Base-by-base conservation (phyloP, 306 rosid genomes). In the Pterocarpus macrocarpus region DNA sequence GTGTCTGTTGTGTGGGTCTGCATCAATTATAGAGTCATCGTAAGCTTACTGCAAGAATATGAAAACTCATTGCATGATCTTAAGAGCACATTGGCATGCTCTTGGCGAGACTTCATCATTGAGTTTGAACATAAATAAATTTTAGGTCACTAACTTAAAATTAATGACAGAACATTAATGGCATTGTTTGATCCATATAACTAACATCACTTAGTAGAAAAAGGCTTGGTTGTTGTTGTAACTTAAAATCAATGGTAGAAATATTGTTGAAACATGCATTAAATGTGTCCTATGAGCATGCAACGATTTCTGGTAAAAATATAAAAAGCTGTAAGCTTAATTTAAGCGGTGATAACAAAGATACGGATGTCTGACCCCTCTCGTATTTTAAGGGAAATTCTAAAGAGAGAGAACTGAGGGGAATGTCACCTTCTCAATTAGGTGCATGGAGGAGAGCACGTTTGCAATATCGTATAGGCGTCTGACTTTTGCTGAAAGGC, bases 401-500 rank as follows among this genome's bases (percentile, higher is more conserved):
- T 5, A 53, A 5, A 47, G 41, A 59, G 2, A 15, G 47, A 7
- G 30, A 61, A 64, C 0, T 2, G 3, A 4, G 47, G 12, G 6
- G 71, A 64, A 71, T 47, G 69, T 86, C 57, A 92, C 98, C 97
- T 92, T 94, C 81, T 94, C 98, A 70, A 94, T 94, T 11, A 94
- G 91, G 73, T 81, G 88, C 92, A 94, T 83, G 39, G 97, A 89
- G 47, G 95, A 90, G 74, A 92, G 71, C 52, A 94, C 97, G 75
- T 94, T 94, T 11, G 95, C 98, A 66, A 94, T 94, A 83, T 94
- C 98, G 80, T 94, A 91, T 13, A 92, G 85, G 74, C 97, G 91
- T 72, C 98, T 90, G 17, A 92, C 90, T 89, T 89, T 91, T 14
- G 95, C 97, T 90, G 97, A 78, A 86, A 88, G 49, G 62, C 43